Evolutionary conservation across 2,329 filamentous ascomycete genomes (phyloP).

Genomic region (Pseudogymnoascus sp.): DNA sequence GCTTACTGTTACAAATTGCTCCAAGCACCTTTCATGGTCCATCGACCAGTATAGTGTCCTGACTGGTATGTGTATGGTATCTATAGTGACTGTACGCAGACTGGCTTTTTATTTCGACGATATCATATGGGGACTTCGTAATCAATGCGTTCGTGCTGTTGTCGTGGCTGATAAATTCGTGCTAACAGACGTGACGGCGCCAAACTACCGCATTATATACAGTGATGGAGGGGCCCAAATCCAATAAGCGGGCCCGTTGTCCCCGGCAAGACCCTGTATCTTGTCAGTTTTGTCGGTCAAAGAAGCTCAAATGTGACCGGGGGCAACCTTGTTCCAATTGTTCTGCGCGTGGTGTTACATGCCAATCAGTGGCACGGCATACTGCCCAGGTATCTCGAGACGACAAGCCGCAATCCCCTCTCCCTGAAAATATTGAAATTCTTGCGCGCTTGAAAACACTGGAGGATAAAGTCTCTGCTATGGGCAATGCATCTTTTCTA

Average conservation of each 20-base stretch:
- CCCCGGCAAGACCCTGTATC: conserved; percentile 23
- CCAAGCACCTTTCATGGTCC: neutral
- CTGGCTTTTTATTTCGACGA: neutral
- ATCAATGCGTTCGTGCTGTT: neutral
- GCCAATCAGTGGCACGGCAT: conserved; percentile 1
- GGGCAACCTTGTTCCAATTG: conserved; percentile 23
- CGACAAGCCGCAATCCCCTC: neutral
- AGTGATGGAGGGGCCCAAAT: neutral
- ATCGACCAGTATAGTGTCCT: neutral
- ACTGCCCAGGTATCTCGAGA: neutral
- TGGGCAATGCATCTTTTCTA: neutral
- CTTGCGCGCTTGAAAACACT: neutral
- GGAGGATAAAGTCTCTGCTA: neutral
- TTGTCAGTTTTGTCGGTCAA: conserved; percentile 21
- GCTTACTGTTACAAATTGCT: neutral
- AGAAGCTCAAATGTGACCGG: conserved; percentile 23
- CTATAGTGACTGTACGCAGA: neutral
- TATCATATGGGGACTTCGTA: neutral
- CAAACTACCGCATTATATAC: neutral
- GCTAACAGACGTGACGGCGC: neutral
- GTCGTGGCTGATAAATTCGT: neutral
- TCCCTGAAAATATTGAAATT: neutral
- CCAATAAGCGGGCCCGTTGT: neutral
- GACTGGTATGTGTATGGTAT: neutral
- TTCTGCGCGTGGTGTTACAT: conserved; percentile 14